These are phyloP conservation scores for Auriculariales sp. DNA, from an alignment of 768 basidiomycete species.

Conservation along the genomic window DNA sequence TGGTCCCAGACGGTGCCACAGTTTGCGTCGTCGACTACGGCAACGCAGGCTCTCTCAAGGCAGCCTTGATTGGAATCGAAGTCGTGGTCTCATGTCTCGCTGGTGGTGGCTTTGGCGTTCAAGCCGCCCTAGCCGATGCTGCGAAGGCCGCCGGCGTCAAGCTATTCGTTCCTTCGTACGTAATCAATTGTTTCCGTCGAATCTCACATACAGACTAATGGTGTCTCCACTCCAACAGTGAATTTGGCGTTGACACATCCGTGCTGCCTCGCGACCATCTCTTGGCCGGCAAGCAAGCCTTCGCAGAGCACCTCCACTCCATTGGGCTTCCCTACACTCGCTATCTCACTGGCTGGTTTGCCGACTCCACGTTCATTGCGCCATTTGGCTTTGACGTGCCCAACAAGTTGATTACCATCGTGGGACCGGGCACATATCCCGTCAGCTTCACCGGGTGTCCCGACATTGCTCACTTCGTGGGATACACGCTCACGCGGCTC, in stretches of 20 bases:
- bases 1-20: not conserved
- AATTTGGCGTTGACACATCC: no score
- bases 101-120: not conserved
- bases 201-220: no score
- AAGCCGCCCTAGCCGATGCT: not conserved
- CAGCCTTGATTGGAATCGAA: not conserved
- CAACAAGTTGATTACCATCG: not conserved
- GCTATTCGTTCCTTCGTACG: slow-evolving; percentile 5
- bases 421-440: not conserved
- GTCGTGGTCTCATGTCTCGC: slow-evolving; percentile 4
- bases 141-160: slow-evolving; percentile 5
- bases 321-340: no score
- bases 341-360: no score
- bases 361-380: no score
- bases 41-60: not conserved
- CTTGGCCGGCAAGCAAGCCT: no score
- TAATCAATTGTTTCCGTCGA: no score
- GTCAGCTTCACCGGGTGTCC: not conserved
- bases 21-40: not conserved
- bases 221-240: no score
- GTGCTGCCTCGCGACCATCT: no score
- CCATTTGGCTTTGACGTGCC: not conserved
- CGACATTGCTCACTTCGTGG: not conserved
- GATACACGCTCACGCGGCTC: not conserved
- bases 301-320: no score